Conservation (phyloP, 192 early-diverging fungal genomes). For the Backusella australiensis region DNA sequence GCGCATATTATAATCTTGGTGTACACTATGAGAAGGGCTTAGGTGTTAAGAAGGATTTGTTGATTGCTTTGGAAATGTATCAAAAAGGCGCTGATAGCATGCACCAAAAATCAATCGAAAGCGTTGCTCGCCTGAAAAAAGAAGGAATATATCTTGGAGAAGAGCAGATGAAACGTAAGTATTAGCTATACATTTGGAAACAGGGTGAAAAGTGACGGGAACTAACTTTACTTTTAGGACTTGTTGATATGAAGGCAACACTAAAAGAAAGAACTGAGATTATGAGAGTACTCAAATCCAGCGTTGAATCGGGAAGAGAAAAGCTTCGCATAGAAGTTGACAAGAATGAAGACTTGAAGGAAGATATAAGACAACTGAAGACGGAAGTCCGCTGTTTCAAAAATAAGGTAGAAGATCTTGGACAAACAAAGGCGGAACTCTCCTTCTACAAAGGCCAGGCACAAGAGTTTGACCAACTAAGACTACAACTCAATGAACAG, state of each 20-base stretch:
- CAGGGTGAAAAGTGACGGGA: neutral
- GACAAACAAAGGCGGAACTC: neutral
- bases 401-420: neutral
- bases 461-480: neutral
- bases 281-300: neutral
- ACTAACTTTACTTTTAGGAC: neutral
- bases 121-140: neutral
- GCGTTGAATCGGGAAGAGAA: neutral
- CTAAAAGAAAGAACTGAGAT: neutral
- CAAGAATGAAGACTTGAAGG: neutral
- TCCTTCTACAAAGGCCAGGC: neutral
- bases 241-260: neutral
- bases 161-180: neutral
- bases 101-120: neutral
- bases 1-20: neutral
- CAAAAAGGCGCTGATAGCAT: neutral
- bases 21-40: neutral
- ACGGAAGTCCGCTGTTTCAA: neutral
- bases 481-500: neutral
- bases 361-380: neutral
- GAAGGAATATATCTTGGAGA: neutral
- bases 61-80: neutral
- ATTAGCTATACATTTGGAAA: neutral
- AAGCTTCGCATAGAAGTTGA: neutral
- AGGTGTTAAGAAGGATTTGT: neutral